phyloP scores from a whole-genome alignment of 2,329 filamentous ascomycete species.

The Ascochyta clinopodiicola region DNA sequence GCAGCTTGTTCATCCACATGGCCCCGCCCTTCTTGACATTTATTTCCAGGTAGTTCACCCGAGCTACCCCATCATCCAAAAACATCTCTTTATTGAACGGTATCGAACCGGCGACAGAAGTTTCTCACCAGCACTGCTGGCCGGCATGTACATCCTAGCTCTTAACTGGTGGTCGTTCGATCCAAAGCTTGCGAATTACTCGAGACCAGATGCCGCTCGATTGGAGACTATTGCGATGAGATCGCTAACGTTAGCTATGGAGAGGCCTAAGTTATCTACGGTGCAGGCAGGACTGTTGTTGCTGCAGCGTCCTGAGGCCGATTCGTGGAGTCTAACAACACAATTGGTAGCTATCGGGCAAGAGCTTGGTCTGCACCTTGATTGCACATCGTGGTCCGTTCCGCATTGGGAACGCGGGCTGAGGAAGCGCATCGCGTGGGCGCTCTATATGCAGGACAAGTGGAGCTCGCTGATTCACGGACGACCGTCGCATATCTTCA shows the following conservation, averaged over 20 bases:
- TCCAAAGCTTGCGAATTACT: slow-evolving; percentile 67
- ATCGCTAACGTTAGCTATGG: slow-evolving; percentile 77
- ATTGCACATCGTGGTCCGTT: slow-evolving; percentile 87
- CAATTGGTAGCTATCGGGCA: slow-evolving; percentile 87
- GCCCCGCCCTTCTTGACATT: slow-evolving; percentile 76
- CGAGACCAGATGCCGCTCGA: slow-evolving; percentile 73
- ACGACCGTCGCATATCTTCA: slow-evolving; percentile 77
- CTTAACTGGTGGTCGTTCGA: slow-evolving; percentile 88
- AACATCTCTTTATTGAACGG: slow-evolving; percentile 78
- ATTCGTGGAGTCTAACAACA: slow-evolving; percentile 84
- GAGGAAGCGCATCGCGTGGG: slow-evolving; percentile 87
- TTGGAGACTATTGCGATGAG: slow-evolving; percentile 77
- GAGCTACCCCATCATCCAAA: slow-evolving; percentile 82
- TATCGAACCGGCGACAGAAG: slow-evolving; percentile 75
- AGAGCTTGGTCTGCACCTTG: slow-evolving; percentile 86
- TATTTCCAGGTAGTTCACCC: slow-evolving; percentile 85
- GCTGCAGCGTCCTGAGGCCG: slow-evolving; percentile 76
- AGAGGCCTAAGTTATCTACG: slow-evolving; percentile 80
- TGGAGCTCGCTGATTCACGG: slow-evolving; percentile 88
- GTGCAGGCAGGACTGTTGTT: slow-evolving; percentile 78
- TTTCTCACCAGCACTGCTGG: slow-evolving; percentile 77
- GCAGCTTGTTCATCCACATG: slow-evolving; percentile 75
- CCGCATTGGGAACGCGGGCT: slow-evolving; percentile 86
- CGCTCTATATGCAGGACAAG: slow-evolving; percentile 92
- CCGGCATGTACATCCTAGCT: slow-evolving; percentile 82